Evolutionary conservation across 1,139 yeast genomes (phyloP), one percentile per base, ranked within the genome.

Genomic region (Meyerozyma guilliermondii): DNA sequence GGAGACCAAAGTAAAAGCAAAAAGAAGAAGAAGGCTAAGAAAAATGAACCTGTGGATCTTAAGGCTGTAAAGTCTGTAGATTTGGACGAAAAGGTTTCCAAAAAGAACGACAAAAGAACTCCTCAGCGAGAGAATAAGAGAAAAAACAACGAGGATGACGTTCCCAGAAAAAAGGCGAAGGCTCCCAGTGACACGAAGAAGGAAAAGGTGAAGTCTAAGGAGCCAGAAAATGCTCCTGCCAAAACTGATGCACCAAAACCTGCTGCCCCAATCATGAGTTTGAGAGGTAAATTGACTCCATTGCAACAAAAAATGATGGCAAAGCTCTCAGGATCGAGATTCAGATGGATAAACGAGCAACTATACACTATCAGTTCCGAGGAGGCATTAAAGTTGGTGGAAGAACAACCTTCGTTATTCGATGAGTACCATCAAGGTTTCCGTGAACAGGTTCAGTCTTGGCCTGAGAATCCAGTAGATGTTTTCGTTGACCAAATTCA

Each of bases 381-480:
- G 11, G 80, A 80, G 26, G 98, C 98, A 0, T 67, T 88, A 31
- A 70, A 74, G 37, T 67, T 94, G 50, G 80, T 94, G 41, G 66
- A 78, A 46, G 80, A 83, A 18, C 95, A 91, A 52, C 99, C 99
- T 0, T 80, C 81, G 23, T 71, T 94, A 50, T 92, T 91, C 62
- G 95, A 88, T 50, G 98, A 91, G 57, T 92, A 92, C 56, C 99
- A 92, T 59, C 84, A 81, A 48, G 99, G 99, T 0, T 92, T 94
- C 72, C 75, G 95, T 53, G 83, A 89, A 5, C 99, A 92, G 62
- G 98, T 92, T 17, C 88, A 85, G 58, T 75, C 89, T 28, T 92
- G 99, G 99, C 98, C 99, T 1, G 96, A 91, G 62, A 92, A 92
- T 58, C 99, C 99, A 0, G 96, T 94, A 13, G 84, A 89, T 61